Evolutionary conservation across 129 eudicot genomes (phyloP).

Genomic region (Sambucus nigra): DNA sequence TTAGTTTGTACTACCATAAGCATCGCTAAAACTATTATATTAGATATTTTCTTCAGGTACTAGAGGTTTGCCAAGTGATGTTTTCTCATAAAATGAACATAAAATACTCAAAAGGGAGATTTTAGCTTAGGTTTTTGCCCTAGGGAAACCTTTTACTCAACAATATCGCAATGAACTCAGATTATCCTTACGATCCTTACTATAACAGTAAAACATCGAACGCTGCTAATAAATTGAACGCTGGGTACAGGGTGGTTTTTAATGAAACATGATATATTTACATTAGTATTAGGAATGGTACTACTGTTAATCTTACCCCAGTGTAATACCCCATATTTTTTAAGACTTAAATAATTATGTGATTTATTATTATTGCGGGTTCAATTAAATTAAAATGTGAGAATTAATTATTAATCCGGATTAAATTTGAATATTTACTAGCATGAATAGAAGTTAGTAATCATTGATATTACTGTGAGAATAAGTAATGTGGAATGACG

Average conservation of each 20-base stretch:
- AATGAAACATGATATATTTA: slow-evolving; percentile 21
- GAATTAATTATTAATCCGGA: no score
- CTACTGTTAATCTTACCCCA: slow-evolving; percentile 1
- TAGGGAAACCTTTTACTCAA: slow-evolving; percentile 32
- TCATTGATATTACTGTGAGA: no score
- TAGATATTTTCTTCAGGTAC: no score
- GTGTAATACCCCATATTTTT: no score
- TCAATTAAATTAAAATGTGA: no score
- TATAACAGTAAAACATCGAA: slow-evolving; percentile 16
- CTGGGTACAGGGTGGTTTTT: slow-evolving; percentile 17
- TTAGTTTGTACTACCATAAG: no score
- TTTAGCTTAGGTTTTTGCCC: slow-evolving; percentile 10
- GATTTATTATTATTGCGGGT: no score
- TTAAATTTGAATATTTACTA: no score
- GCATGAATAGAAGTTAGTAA: no score
- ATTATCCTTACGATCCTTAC: slow-evolving; percentile 13
- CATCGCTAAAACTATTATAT: no score
- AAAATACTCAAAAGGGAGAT: slow-evolving; percentile 28
- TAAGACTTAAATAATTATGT: no score
- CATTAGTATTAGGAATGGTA: slow-evolving; percentile 16
- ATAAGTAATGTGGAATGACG: no score
- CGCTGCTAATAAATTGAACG: not conserved
- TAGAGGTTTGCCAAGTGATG: slow-evolving; percentile 10
- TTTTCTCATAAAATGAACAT: slow-evolving; percentile 12
- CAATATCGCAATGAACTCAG: not conserved